These are phyloP conservation scores for Elsinoe perseae DNA, from an alignment of 2,329 filamentous ascomycete species.

Conservation along the genomic window DNA sequence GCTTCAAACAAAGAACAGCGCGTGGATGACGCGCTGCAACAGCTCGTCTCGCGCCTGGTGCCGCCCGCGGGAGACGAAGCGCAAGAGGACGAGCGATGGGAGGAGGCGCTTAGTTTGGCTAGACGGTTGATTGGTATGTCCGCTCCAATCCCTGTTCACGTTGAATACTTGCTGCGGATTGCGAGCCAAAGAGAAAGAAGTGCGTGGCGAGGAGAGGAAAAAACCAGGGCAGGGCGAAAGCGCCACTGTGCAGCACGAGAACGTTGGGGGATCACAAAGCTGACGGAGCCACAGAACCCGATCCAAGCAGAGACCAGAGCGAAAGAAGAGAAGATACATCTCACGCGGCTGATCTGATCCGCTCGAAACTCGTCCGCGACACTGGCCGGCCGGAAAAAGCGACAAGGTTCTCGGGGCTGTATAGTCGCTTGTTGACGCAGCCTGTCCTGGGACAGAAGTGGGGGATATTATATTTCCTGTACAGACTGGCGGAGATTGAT, in stretches of 20 bases:
- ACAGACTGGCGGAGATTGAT: constrained; percentile 61
- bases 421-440: constrained; percentile 79
- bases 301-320: constrained; percentile 35
- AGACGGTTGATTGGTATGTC: constrained; percentile 38
- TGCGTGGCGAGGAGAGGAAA: constrained; percentile 19
- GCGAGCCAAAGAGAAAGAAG: constrained; percentile 16
- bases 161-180: constrained; percentile 28
- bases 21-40: constrained; percentile 70
- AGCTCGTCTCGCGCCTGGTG: constrained; percentile 67
- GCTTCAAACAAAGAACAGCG: constrained; percentile 40
- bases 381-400: constrained; percentile 68
- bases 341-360: constrained; percentile 88
- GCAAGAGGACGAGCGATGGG: constrained; percentile 60
- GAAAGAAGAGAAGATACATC: constrained; percentile 64
- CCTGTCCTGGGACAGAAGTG: constrained; percentile 93
- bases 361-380: constrained; percentile 72
- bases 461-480: constrained; percentile 87
- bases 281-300: constrained; percentile 26
- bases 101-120: constrained; percentile 50
- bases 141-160: neutral
- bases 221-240: too few relatives aligned
- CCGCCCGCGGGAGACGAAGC: constrained; percentile 59
- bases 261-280: too few relatives aligned
- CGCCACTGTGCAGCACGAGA: too few relatives aligned
- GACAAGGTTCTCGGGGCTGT: constrained; percentile 80